Evolutionary conservation across 2,329 filamentous ascomycete species (phyloP).

Genomic region (Stemphylium lycopersici): DNA sequence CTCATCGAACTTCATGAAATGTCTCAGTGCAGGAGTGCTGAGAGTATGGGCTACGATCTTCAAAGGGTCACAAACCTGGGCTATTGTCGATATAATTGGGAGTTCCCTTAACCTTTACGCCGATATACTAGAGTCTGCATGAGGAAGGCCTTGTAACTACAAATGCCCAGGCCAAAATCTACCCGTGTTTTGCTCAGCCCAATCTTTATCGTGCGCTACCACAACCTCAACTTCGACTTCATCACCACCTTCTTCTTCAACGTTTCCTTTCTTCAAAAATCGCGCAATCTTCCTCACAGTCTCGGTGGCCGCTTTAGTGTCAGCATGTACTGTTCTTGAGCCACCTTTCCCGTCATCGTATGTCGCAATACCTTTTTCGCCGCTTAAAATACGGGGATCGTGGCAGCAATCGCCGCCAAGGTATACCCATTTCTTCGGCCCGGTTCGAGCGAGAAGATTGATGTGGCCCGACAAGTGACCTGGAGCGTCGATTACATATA

Average conservation of each 20-base stretch:
- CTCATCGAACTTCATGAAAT: conserved; percentile 41
- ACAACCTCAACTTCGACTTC: conserved; percentile 53
- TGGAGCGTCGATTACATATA: conserved; percentile 58
- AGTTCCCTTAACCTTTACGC: conserved; percentile 51
- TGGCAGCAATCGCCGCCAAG: conserved; percentile 63
- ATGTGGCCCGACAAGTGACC: conserved; percentile 61
- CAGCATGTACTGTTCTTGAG: conserved; percentile 58
- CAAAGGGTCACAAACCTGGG: conserved; percentile 52
- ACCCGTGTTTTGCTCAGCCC: conserved; percentile 51
- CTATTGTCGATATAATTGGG: conserved; percentile 52
- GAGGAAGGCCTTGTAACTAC: conserved; percentile 23
- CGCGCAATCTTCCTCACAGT: conserved; percentile 52
- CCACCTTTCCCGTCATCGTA: conserved; percentile 56
- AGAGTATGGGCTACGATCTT: conserved; percentile 53
- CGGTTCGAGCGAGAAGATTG: conserved; percentile 55
- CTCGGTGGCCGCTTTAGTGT: conserved; percentile 53
- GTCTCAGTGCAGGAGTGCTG: conserved; percentile 50
- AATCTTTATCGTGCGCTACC: conserved; percentile 58
- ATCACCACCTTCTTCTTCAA: conserved; percentile 28
- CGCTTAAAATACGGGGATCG: conserved; percentile 57
- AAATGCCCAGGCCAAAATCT: conserved; percentile 36
- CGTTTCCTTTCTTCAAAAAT: conserved; percentile 37
- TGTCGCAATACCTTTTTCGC: conserved; percentile 59
- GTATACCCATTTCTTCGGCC: conserved; percentile 53
- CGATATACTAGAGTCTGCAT: conserved; percentile 48